Percentiles rank a stretch among this genome's conserved stretches.
Conservation (phyloP, 305 asterid species). For the Ajuga reptans region DNA sequence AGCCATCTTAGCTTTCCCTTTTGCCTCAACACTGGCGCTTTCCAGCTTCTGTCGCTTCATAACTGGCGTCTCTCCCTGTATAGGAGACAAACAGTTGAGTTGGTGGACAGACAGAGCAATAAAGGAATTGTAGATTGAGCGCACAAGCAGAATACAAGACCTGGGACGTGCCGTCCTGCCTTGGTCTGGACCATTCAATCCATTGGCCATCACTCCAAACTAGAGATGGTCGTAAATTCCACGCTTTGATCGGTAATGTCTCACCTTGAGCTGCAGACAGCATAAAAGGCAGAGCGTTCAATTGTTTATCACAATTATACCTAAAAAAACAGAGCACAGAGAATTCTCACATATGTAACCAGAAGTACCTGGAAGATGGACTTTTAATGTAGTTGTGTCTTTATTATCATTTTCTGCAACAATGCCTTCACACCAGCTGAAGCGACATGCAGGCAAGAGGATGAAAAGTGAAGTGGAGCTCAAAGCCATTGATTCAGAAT, state of each 20-base stretch:
- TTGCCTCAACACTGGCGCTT: slow-evolving; percentile 35
- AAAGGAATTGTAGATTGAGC: neutral
- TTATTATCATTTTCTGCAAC: slow-evolving; percentile 48
- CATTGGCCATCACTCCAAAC: slow-evolving; percentile 81
- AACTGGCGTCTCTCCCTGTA: slow-evolving; percentile 79
- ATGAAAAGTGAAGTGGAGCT: slow-evolving; percentile 14
- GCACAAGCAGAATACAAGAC: slow-evolving; percentile 30
- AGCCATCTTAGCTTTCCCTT: slow-evolving; percentile 43
- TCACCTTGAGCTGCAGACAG: slow-evolving; percentile 50
- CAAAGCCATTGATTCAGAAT: neutral
- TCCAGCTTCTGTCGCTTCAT: slow-evolving; percentile 69
- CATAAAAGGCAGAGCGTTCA: slow-evolving; percentile 4
- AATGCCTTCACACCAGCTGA: slow-evolving; percentile 79
- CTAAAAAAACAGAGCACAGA: slow-evolving; percentile 15
- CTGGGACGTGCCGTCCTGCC: slow-evolving; percentile 43
- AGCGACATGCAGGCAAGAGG: slow-evolving; percentile 20
- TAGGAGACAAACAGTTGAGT: slow-evolving; percentile 20
- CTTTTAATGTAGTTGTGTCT: slow-evolving; percentile 43
- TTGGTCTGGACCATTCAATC: slow-evolving; percentile 63
- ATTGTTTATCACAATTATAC: neutral
- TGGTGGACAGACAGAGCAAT: slow-evolving; percentile 6
- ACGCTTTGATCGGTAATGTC: slow-evolving; percentile 46
- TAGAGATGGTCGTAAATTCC: slow-evolving; percentile 82
- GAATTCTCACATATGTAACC: slow-evolving; percentile 1
- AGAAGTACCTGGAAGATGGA: slow-evolving; percentile 60